These are phyloP conservation scores for Boletus tylopilopsis DNA, from an alignment of 768 basidiomycete species.

Conservation along the genomic window DNA sequence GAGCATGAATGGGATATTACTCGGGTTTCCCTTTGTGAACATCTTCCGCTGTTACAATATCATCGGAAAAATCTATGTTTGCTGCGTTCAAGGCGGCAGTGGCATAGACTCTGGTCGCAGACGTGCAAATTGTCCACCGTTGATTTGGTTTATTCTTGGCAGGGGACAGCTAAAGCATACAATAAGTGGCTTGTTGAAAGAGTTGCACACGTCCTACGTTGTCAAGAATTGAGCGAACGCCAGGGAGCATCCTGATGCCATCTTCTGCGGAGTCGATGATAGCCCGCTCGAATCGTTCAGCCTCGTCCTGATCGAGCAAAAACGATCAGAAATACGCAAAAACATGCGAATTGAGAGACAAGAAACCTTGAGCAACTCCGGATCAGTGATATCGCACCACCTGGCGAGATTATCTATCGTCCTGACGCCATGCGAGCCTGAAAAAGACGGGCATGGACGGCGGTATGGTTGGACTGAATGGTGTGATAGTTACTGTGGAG, in stretches of 20 bases:
- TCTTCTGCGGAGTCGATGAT: conserved; percentile 60
- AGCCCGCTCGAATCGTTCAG: conserved; percentile 73
- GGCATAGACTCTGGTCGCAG: conserved; percentile 78
- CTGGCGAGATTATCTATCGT: conserved; percentile 76
- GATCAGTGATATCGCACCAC: conserved; percentile 66
- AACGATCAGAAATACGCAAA: conserved; percentile 1
- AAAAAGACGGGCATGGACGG: neutral
- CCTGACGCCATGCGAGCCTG: conserved; percentile 79
- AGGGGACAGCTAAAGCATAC: conserved; percentile 23
- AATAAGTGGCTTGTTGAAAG: conserved; percentile 3
- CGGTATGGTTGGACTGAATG: neutral
- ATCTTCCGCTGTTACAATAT: conserved; percentile 81
- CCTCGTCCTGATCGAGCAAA: conserved; percentile 49
- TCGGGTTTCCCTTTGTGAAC: conserved; percentile 79
- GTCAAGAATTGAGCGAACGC: conserved; percentile 56
- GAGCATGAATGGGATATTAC: conserved; percentile 35
- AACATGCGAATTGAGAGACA: neutral
- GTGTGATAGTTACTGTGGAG: conserved; percentile 50
- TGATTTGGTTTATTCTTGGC: conserved; percentile 46
- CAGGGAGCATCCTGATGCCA: conserved; percentile 72
- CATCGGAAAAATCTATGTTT: conserved; percentile 64
- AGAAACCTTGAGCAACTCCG: conserved; percentile 64
- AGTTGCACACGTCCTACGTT: conserved; percentile 36
- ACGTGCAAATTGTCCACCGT: conserved; percentile 85
- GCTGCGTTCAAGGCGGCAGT: conserved; percentile 62